Base-by-base conservation (phyloP, 1,139 yeast genomes). In the Neolecta irregularis region DNA sequence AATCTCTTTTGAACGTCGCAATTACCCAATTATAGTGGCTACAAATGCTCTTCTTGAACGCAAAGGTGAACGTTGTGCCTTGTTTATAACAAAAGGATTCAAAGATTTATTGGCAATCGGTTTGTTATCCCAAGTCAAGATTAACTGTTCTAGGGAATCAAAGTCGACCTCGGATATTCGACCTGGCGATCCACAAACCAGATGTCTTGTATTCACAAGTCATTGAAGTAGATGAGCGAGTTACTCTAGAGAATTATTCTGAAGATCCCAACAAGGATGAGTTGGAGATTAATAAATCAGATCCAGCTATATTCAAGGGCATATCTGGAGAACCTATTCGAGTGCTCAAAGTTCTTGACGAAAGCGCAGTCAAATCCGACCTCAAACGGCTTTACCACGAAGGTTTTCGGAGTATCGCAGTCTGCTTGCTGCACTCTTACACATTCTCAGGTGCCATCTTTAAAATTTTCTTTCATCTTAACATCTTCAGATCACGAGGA, bases 21-120 rank as follows among this genome's bases (percentile, higher is more conserved):
- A n/a, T n/a, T n/a, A n/a, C n/a, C n/a, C n/a, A n/a, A n/a, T n/a
- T n/a, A n/a, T n/a, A n/a, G 78, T 77, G 15, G 88, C 91, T 1
- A 78, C 91, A 1, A 72, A 71, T 51, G 85, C 88, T 2, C 60
- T 78, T 18, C 56, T 74, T 37, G 81, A 74, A 46, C 61, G 81
- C 39, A 71, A 72, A 46, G 81, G 81, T 34, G 74, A 72, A 36
- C 54, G 68, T 9, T 70, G 73, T 44, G 80, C 77, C 2, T 58
- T 74, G 38, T 45, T 74, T 2, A 72, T 74, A 7, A 72, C 80
- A n/a, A 65, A 65, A 43, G 81, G 81, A 1, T 74, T 72, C 53
- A 62, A 62, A 36, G 80, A 78, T 49, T 61, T 73, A 31, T 54
- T 78, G 26, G 55, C 63, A 13, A 76, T 77, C 44, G 91, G 91